phyloP scores from a whole-genome alignment of 108 stramenopile species.

The Fragilariopsis cylindrus region DNA sequence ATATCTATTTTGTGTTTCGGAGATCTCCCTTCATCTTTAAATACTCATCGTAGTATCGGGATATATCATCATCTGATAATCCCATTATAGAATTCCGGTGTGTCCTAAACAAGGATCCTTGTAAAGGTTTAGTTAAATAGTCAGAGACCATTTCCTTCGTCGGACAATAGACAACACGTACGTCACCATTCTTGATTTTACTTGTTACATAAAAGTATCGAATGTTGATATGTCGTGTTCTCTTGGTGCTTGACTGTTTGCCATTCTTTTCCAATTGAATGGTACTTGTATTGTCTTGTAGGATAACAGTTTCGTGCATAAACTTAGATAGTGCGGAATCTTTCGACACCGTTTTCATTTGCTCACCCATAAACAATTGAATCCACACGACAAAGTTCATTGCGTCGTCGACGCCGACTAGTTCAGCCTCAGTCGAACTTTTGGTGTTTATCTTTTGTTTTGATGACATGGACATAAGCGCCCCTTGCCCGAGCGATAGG shows the following conservation, averaged over 20 bases:
- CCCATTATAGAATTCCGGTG: slow-evolving; percentile 43
- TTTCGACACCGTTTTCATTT: slow-evolving; percentile 14
- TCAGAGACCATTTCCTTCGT: slow-evolving; percentile 58
- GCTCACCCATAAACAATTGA: slow-evolving; percentile 38
- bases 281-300: slow-evolving; percentile 56
- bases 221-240: slow-evolving; percentile 49
- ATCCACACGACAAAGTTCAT: slow-evolving; percentile 47
- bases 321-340: slow-evolving; percentile 26
- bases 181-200: slow-evolving; percentile 21
- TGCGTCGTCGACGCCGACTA: slow-evolving; percentile 47
- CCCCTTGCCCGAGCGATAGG: slow-evolving; percentile 45
- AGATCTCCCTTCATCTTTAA: no score
- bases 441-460: slow-evolving; percentile 49
- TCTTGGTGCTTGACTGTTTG: slow-evolving; percentile 36
- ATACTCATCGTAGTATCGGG: no score
- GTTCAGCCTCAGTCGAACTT: slow-evolving; percentile 53
- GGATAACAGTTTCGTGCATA: background rate
- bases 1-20: no score
- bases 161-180: slow-evolving; percentile 44
- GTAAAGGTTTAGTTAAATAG: slow-evolving; percentile 56
- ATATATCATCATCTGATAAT: background rate
- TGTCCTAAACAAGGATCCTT: slow-evolving; percentile 36
- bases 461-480: background rate
- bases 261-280: slow-evolving; percentile 59
- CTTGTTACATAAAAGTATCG: slow-evolving; percentile 55